A percentile compares a stretch with the other conserved stretches of the same genome.
Conservation (phyloP, 306 rosid genomes). For the Ochetophila trinervis region DNA sequence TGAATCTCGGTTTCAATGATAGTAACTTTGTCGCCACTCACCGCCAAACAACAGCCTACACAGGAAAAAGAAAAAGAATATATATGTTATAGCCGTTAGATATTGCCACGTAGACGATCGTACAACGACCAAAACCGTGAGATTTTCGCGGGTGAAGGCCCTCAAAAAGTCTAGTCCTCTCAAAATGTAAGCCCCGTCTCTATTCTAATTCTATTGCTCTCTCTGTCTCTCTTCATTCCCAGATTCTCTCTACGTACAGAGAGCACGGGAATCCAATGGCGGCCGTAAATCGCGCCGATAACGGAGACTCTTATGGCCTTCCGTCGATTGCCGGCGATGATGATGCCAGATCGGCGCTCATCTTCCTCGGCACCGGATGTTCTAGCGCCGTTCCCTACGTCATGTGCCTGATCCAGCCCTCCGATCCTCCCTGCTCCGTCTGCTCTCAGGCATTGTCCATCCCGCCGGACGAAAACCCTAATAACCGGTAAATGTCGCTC, state of each 20-base stretch:
- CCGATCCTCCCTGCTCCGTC: constrained; percentile 80
- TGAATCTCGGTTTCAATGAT: too few species aligned
- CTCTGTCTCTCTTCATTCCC: background rate
- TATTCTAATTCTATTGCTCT: background rate
- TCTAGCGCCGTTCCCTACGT: constrained; percentile 83
- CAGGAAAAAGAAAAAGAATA: too few species aligned
- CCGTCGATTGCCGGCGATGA: background rate
- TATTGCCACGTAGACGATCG: background rate
- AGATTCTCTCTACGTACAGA: background rate
- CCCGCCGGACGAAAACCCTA: constrained; percentile 73
- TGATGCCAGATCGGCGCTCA: constrained; percentile 56
- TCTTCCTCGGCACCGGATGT: constrained; percentile 90
- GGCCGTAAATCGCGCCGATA: constrained; percentile 31
- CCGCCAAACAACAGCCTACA: too few species aligned
- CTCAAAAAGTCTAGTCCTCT: too few species aligned
- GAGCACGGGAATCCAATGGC: constrained; percentile 42
- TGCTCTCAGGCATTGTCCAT: constrained; percentile 61
- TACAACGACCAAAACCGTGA: constrained; percentile 1
- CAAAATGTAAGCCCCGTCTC: background rate
- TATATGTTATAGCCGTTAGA: background rate
- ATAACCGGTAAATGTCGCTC: constrained; percentile 54
- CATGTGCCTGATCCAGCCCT: constrained; percentile 72
- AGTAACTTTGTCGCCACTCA: too few species aligned
- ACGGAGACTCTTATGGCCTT: constrained; percentile 16
- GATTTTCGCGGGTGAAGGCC: constrained; percentile 1